Evolutionary conservation across 352 stramenopile genomes (phyloP).

Genomic region (Pythium oligandrum): DNA sequence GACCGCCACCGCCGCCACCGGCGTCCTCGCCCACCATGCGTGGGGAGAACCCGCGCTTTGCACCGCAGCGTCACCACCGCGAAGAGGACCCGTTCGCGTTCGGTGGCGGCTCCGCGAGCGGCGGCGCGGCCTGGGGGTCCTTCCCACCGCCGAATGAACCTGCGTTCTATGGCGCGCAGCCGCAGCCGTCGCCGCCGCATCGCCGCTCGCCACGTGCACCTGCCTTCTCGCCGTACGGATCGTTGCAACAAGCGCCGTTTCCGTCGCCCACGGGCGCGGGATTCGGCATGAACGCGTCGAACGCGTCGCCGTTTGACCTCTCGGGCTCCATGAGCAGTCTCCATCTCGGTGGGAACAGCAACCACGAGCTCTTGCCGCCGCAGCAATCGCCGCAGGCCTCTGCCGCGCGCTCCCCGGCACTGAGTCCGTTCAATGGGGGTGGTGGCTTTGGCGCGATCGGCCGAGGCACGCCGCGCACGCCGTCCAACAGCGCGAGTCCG

Average conservation of each 20-base stretch:
- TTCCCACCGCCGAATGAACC: no score
- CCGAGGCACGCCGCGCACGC: slow-evolving; percentile 10
- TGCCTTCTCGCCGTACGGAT: slow-evolving; percentile 6
- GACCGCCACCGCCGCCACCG: not conserved
- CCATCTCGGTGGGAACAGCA: slow-evolving; percentile 22
- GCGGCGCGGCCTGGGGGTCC: no score
- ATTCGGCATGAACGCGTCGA: not conserved
- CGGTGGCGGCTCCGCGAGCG: no score
- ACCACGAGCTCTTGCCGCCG: slow-evolving; percentile 3
- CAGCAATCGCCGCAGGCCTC: no score
- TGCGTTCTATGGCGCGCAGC: not conserved
- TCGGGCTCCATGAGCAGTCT: slow-evolving; percentile 34
- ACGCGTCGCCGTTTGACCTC: slow-evolving; percentile 19
- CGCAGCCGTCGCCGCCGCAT: slow-evolving; percentile 10
- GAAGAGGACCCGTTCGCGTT: not conserved
- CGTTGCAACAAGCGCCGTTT: not conserved
- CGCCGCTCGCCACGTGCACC: not conserved
- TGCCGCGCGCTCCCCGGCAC: not conserved
- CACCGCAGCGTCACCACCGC: not conserved
- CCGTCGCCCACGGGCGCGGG: not conserved
- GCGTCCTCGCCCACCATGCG: not conserved
- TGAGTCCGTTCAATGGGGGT: slow-evolving; percentile 1
- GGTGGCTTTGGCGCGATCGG: slow-evolving; percentile 16
- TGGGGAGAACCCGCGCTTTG: not conserved
- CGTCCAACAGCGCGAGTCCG: slow-evolving; percentile 1